Evolutionary conservation across 106 monocot genomes (phyloP).

Genomic region (Dendrobium chrysotoxum): DNA sequence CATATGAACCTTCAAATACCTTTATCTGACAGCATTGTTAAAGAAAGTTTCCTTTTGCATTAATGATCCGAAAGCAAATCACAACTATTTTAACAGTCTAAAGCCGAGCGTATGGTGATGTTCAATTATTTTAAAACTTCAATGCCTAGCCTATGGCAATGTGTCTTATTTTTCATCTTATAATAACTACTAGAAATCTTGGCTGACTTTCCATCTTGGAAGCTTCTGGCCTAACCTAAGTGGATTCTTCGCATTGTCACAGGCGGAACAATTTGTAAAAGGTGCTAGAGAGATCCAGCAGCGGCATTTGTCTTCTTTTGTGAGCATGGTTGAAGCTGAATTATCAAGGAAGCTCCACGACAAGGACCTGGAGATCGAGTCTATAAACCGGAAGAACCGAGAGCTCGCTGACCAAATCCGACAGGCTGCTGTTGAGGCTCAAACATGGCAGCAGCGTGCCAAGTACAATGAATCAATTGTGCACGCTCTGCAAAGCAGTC

Average conservation of each 20-base stretch:
- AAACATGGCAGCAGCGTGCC: conserved; percentile 56
- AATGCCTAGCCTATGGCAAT: no score
- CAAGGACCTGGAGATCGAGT: conserved; percentile 57
- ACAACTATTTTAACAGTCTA: no score
- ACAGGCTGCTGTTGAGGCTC: conserved; percentile 36
- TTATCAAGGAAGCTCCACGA: conserved; percentile 28
- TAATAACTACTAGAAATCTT: no score
- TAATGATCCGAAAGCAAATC: no score
- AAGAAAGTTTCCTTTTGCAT: no score
- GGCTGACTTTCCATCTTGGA: no score
- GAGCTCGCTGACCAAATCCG: conserved; percentile 50
- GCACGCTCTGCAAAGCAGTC: conserved; percentile 35
- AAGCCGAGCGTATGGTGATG: no score
- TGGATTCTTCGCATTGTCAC: neutral
- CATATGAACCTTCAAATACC: no score
- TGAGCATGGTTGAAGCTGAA: conserved; percentile 26
- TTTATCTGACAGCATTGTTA: no score
- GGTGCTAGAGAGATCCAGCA: conserved; percentile 50
- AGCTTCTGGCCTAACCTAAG: no score
- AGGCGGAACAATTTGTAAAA: conserved; percentile 55
- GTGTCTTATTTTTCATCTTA: no score
- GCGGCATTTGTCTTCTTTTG: conserved; percentile 33
- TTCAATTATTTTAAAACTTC: no score
- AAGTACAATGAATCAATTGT: conserved; percentile 58
- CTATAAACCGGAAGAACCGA: conserved; percentile 43